phyloP scores from a whole-genome alignment of 2,329 filamentous ascomycete genomes.

The Periconia digitata region DNA sequence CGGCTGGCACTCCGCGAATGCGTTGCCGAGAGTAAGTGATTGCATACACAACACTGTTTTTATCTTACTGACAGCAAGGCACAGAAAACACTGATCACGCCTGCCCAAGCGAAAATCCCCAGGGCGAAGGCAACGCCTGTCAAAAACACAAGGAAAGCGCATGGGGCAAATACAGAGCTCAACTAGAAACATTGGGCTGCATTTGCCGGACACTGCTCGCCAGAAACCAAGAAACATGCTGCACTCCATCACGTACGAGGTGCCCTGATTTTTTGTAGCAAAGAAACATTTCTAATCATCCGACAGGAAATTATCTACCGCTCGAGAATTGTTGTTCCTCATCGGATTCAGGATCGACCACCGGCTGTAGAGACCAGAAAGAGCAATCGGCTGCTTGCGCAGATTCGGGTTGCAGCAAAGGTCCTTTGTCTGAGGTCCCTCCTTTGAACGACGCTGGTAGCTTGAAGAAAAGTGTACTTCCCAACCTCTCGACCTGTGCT shows the following conservation, averaged over 20 bases:
- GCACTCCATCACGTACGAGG: neutral
- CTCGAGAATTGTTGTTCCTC: constrained; percentile 2
- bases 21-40: neutral
- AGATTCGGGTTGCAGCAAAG: constrained; percentile 9
- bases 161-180: neutral
- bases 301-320: neutral
- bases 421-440: neutral
- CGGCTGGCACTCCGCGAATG: constrained; percentile 9
- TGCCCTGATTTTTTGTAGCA: neutral
- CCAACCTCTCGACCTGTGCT: neutral
- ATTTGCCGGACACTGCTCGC: constrained; percentile 9
- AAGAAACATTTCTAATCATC: neutral
- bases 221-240: constrained; percentile 9
- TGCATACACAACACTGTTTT: neutral
- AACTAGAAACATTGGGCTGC: constrained; percentile 9
- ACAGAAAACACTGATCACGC: neutral
- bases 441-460: neutral
- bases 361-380: neutral
- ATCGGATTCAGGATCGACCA: neutral
- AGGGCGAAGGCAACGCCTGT: constrained; percentile 1
- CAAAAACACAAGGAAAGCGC: neutral
- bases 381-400: constrained; percentile 1
- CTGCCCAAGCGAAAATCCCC: neutral
- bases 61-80: neutral
- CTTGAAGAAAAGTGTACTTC: neutral